Conservation (phyloP, 2,329 filamentous ascomycete species). For the Venturia carpophila region DNA sequence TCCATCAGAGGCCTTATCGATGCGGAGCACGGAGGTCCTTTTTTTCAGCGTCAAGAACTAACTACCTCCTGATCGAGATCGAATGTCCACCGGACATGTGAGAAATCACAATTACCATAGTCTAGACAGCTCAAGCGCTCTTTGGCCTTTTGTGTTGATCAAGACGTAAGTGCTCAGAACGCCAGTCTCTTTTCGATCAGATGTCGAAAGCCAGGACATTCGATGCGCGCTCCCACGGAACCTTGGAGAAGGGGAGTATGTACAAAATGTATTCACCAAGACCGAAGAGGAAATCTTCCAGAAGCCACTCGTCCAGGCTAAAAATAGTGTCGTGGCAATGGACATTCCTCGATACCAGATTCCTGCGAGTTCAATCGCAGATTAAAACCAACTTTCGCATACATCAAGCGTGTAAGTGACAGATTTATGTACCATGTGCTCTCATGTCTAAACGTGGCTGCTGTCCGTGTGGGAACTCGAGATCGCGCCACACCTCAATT, state of each 20-base stretch:
- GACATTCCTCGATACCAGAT: too few relatives aligned
- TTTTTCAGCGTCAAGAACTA: background rate
- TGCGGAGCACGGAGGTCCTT: background rate
- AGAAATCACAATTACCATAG: too few relatives aligned
- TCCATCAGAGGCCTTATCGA: background rate
- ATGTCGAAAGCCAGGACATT: too few relatives aligned
- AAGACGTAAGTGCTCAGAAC: too few relatives aligned
- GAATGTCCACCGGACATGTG: too few relatives aligned
- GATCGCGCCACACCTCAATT: background rate
- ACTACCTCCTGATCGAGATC: background rate
- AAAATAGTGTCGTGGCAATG: background rate
- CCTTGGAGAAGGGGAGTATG: too few relatives aligned
- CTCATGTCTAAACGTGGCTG: background rate
- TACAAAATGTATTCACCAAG: background rate
- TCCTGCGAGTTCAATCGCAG: too few relatives aligned
- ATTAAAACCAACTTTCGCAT: background rate
- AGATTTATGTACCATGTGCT: background rate
- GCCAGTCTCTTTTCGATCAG: too few relatives aligned
- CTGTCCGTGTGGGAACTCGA: background rate
- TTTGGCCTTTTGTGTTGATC: too few relatives aligned
- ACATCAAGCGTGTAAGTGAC: background rate
- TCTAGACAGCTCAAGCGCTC: too few relatives aligned
- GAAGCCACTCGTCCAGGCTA: background rate
- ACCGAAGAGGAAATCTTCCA: background rate
- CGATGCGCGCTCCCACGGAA: too few relatives aligned